Conservation (phyloP, 73 alveolate genomes). For the Paramecium caudatum region DNA sequence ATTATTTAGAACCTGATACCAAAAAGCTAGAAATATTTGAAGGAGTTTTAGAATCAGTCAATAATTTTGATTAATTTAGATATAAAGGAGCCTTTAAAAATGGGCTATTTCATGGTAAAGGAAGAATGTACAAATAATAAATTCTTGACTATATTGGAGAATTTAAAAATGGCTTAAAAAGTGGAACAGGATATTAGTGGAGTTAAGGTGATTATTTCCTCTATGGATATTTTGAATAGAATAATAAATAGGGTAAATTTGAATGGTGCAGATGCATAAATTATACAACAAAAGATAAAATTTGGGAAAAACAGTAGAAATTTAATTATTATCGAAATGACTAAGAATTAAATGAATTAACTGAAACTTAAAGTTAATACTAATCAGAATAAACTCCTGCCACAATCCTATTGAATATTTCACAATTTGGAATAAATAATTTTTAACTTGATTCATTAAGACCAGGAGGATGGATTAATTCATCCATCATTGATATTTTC, state of each 20-base stretch:
- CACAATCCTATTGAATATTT: not conserved
- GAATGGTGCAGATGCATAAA: not conserved
- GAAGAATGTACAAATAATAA: not conserved
- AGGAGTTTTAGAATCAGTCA: not conserved
- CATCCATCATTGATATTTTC: not conserved
- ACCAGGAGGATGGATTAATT: slow-evolving; percentile 28
- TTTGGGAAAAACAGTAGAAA: not conserved
- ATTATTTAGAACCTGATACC: not conserved
- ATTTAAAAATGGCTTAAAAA: not conserved
- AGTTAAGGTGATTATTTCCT: not conserved
- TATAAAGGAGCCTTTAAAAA: not conserved
- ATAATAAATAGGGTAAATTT: not conserved
- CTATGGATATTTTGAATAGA: not conserved
- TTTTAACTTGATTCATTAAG: not conserved
- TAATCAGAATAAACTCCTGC: not conserved
- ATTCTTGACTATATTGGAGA: not conserved
- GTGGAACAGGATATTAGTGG: not conserved
- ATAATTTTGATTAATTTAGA: not conserved
- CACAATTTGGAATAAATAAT: not conserved
- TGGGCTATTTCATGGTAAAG: slow-evolving; percentile 49
- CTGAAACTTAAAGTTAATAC: not conserved
- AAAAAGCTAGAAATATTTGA: not conserved
- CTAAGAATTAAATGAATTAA: not conserved
- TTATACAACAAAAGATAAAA: not conserved
- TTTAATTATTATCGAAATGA: not conserved